phyloP scores from a whole-genome alignment of 2,329 filamentous ascomycete species.

The Scedosporium dehoogii region DNA sequence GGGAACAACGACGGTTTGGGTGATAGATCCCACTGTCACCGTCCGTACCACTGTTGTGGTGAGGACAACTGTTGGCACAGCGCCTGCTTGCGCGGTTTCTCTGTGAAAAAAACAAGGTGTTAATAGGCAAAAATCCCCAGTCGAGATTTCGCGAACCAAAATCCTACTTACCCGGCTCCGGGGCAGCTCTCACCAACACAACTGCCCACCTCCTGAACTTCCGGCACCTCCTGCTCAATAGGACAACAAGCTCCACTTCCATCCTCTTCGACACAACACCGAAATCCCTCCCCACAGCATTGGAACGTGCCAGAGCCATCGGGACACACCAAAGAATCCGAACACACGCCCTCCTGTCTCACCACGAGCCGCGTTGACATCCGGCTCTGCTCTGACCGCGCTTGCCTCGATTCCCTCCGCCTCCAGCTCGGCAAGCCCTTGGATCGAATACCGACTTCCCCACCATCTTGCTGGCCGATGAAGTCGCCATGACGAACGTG shows the following conservation, averaged over 20 bases:
- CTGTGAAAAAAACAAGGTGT: background rate
- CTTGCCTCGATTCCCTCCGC: background rate
- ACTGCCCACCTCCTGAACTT: background rate
- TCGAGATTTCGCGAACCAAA: background rate
- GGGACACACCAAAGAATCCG: constrained; percentile 1
- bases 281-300: constrained; percentile 1
- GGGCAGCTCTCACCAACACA: constrained; percentile 2
- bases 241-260: background rate
- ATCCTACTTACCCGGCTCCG: background rate
- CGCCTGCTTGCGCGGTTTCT: background rate
- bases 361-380: background rate
- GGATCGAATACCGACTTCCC: background rate
- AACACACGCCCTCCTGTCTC: background rate
- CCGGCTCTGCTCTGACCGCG: background rate
- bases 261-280: background rate
- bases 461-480: background rate
- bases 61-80: background rate
- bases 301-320: background rate
- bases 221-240: background rate
- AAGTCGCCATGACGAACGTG: background rate
- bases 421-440: background rate
- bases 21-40: constrained; percentile 11
- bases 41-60: constrained; percentile 12
- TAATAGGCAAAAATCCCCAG: background rate
- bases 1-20: constrained; percentile 10